These are phyloP conservation scores for Haplosporangium sp. DNA, from an alignment of 371 early-diverging fungal genomes.

Conservation along the genomic window DNA sequence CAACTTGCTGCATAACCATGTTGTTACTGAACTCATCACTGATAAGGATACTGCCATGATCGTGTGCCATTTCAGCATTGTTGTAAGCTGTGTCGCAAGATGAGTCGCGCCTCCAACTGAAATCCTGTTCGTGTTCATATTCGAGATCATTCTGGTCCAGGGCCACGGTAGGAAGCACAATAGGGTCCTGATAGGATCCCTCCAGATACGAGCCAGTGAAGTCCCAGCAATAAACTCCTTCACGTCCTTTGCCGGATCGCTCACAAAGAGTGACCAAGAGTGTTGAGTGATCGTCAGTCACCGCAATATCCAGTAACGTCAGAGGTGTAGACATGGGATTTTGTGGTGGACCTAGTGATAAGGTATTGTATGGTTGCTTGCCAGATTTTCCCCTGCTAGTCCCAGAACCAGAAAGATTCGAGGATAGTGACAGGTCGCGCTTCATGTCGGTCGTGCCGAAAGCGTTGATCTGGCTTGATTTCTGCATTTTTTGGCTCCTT, in stretches of 20 bases:
- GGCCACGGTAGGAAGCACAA: constrained; percentile 12
- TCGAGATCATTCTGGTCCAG: constrained; percentile 18
- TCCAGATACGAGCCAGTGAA: constrained; percentile 33
- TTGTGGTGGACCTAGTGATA: too few relatives aligned
- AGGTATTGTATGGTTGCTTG: too few relatives aligned
- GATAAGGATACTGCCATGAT: background rate
- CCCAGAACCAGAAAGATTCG: background rate
- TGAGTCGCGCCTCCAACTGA: too few relatives aligned
- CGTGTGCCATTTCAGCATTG: constrained; percentile 3
- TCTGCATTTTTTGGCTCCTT: too few relatives aligned
- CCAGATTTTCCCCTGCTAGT: background rate
- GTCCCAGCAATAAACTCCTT: constrained; percentile 50
- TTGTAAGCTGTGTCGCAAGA: too few relatives aligned
- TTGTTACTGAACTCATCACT: constrained; percentile 25
- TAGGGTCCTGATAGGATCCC: constrained; percentile 30
- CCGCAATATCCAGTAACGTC: constrained; percentile 34
- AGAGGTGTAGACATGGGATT: constrained; percentile 24
- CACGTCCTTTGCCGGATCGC: constrained; percentile 31
- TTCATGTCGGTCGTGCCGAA: too few relatives aligned
- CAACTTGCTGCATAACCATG: constrained; percentile 49
- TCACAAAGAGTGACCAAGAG: constrained; percentile 37
- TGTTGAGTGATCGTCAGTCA: constrained; percentile 41
- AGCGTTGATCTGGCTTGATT: too few relatives aligned
- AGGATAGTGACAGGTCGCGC: too few relatives aligned
- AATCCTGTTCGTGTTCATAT: constrained; percentile 10